phyloP scores from a whole-genome alignment of 2,329 filamentous ascomycete genomes.

The Fusarium coicis region DNA sequence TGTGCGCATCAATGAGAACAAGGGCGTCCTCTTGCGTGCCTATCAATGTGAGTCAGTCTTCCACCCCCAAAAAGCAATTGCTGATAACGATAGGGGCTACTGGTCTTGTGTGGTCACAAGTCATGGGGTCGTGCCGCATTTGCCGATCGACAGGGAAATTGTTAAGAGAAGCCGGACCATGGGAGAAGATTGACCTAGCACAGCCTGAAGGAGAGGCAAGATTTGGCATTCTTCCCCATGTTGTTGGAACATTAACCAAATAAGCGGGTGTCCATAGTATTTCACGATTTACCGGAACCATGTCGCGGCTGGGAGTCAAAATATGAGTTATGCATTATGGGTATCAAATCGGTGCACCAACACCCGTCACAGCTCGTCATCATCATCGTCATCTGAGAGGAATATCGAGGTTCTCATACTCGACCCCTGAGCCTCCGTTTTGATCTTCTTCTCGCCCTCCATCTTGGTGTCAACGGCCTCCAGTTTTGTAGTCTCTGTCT shows the following conservation, averaged over 20 bases:
- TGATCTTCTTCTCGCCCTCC: constrained; percentile 32
- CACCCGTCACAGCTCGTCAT: constrained; percentile 50
- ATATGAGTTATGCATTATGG: constrained; percentile 18
- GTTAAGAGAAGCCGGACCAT: constrained; percentile 61
- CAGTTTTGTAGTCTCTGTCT: background rate
- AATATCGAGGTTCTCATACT: constrained; percentile 50
- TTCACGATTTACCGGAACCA: background rate
- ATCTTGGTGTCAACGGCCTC: constrained; percentile 6
- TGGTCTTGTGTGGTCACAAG: constrained; percentile 63
- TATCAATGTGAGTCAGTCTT: constrained; percentile 62
- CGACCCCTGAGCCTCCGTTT: constrained; percentile 30
- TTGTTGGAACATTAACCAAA: constrained; percentile 65
- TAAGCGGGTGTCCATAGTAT: constrained; percentile 39
- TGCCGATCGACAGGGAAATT: constrained; percentile 59
- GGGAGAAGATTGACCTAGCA: constrained; percentile 60
- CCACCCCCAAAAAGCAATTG: background rate
- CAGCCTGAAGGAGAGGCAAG: constrained; percentile 55
- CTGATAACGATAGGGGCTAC: constrained; percentile 54
- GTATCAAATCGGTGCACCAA: constrained; percentile 40
- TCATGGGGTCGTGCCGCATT: constrained; percentile 64
- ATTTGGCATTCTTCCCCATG: constrained; percentile 59
- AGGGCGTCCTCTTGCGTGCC: constrained; percentile 53
- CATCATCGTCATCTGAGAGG: constrained; percentile 52
- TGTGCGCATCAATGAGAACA: constrained; percentile 54
- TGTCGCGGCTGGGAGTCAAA: background rate